Conservation (phyloP, 257 asterid genomes). For the Solanum virginianum region DNA sequence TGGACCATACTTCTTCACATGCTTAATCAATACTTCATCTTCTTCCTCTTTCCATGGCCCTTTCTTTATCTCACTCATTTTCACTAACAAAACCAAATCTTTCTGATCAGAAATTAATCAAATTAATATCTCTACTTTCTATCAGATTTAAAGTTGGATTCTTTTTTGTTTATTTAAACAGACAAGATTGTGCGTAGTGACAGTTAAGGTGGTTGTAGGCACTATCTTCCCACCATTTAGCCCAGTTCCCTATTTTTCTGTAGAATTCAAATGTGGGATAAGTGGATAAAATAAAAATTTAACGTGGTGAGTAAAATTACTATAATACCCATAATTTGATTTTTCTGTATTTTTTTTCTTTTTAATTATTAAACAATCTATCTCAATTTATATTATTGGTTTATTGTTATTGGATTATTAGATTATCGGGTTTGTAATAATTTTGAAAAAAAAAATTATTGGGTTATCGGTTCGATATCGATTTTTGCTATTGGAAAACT, state of each 20-base stretch:
- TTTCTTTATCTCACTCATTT: conserved; percentile 52
- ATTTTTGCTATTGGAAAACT: no score
- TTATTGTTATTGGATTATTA: no score
- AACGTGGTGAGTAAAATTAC: background rate
- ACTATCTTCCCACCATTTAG: conserved; percentile 39
- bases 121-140: background rate
- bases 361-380: no score
- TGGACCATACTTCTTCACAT: conserved; percentile 63
- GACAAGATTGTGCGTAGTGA: conserved; percentile 16
- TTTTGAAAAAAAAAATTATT: no score
- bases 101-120: background rate
- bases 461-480: no score
- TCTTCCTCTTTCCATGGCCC: conserved; percentile 95
- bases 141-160: background rate
- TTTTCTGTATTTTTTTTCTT: background rate
- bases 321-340: background rate
- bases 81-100: background rate
- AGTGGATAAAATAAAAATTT: background rate
- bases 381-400: background rate
- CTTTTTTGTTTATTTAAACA: background rate
- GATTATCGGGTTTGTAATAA: no score
- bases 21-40: conserved; percentile 60
- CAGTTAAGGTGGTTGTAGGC: conserved; percentile 67
- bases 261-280: conserved; percentile 4
- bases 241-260: conserved; percentile 20